Percentiles rank a stretch among this genome's conserved stretches.
These are phyloP conservation scores for Bryoerythrophyllum caledonicum DNA, from an alignment of 225 moss, liverwort and hornwort genomes.

Conservation along the genomic window DNA sequence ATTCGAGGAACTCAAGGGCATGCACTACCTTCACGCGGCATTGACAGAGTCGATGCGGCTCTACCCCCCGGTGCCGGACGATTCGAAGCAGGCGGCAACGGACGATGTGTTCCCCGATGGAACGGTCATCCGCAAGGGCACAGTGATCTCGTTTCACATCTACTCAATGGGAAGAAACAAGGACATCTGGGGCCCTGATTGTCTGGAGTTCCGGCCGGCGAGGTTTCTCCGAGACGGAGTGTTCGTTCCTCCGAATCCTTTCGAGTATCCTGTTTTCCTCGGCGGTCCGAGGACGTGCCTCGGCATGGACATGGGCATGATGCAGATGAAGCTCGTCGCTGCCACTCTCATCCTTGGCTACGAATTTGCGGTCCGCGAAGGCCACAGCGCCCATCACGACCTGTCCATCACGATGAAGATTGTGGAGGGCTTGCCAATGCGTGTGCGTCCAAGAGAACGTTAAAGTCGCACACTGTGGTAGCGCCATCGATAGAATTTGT, in stretches of 20 bases:
- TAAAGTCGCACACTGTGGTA: not conserved
- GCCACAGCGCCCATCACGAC: constrained; percentile 9
- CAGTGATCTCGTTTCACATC: constrained; percentile 24
- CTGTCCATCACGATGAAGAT: constrained; percentile 40
- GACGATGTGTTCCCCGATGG: constrained; percentile 46
- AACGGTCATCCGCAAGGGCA: constrained; percentile 29
- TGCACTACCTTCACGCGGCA: constrained; percentile 48
- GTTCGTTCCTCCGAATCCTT: constrained; percentile 32
- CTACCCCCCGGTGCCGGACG: constrained; percentile 45
- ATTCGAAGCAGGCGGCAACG: constrained; percentile 38
- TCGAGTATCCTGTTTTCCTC: constrained; percentile 32
- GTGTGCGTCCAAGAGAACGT: not conserved
- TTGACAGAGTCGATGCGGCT: constrained; percentile 43
- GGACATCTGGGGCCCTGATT: constrained; percentile 42
- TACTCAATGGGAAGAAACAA: constrained; percentile 44
- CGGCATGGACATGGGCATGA: constrained; percentile 44
- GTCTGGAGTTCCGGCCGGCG: constrained; percentile 27
- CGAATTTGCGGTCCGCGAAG: not conserved
- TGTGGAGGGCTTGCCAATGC: constrained; percentile 21
- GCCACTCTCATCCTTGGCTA: constrained; percentile 21
- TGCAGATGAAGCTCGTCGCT: constrained; percentile 45
- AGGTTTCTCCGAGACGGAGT: constrained; percentile 32
- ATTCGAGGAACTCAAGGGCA: constrained; percentile 29
- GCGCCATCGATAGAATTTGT: too few species aligned
- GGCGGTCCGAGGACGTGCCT: constrained; percentile 35